These are phyloP conservation scores for Ciborinia camelliae DNA, from an alignment of 2,329 filamentous ascomycete genomes.

Conservation along the genomic window DNA sequence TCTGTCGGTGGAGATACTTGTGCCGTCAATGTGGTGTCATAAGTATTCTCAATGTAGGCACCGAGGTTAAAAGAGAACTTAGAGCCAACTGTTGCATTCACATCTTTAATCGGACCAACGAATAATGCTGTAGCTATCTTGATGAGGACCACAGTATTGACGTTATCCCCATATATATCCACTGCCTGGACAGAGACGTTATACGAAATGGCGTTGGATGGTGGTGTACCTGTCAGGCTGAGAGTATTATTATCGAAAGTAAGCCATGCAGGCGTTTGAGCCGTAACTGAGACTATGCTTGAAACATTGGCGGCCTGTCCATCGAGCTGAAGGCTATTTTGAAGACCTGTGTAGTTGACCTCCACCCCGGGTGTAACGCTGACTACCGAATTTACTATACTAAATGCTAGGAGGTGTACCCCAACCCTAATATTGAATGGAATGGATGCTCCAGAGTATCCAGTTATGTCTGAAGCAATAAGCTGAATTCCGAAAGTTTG, in stretches of 20 bases:
- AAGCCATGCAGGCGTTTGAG: conserved; percentile 65
- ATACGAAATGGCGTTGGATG: conserved; percentile 53
- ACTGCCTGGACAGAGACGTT: conserved; percentile 60
- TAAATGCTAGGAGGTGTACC: conserved; percentile 64
- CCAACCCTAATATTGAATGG: conserved; percentile 71
- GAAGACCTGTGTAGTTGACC: conserved; percentile 53
- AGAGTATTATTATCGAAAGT: conserved; percentile 60
- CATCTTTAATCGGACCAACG: conserved; percentile 21
- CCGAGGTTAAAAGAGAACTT: conserved; percentile 31
- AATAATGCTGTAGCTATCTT: conserved; percentile 28
- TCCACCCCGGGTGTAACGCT: conserved; percentile 53
- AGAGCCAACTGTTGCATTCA: conserved; percentile 32
- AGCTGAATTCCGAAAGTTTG: conserved; percentile 70
- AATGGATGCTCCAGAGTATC: conserved; percentile 65
- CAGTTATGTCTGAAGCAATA: conserved; percentile 75
- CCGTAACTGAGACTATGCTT: conserved; percentile 51
- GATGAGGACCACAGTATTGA: conserved; percentile 52
- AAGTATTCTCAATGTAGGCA: conserved; percentile 27
- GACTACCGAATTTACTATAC: conserved; percentile 52
- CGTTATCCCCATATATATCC: conserved; percentile 57
- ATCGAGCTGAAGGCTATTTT: conserved; percentile 55
- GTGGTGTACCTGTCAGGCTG: conserved; percentile 61
- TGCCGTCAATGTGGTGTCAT: conserved; percentile 27
- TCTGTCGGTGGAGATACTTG: conserved; percentile 24
- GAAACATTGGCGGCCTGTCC: conserved; percentile 46